phyloP scores from a whole-genome alignment of 768 basidiomycete species.

The Suillus alpinus region DNA sequence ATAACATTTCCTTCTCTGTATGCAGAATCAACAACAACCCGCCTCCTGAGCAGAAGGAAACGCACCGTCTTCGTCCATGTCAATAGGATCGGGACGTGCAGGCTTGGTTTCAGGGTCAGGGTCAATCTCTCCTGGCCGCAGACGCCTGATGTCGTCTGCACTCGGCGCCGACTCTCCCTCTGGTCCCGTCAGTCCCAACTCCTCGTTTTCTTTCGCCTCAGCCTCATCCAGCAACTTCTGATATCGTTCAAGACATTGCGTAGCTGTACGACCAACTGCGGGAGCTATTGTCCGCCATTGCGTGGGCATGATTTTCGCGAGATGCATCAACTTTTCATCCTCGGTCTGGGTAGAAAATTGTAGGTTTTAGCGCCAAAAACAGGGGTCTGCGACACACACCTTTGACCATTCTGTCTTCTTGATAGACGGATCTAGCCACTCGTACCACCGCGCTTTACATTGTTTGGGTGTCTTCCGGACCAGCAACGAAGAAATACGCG shows the following conservation, averaged over 20 bases:
- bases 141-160: slow-evolving; percentile 86
- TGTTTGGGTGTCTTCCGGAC: slow-evolving; percentile 99
- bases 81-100: slow-evolving; percentile 96
- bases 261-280: slow-evolving; percentile 96
- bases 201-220: slow-evolving; percentile 94
- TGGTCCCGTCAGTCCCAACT: slow-evolving; percentile 86
- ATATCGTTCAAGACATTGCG: slow-evolving; percentile 96
- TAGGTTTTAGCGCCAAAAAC: neutral
- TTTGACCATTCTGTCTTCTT: slow-evolving; percentile 99
- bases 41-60: slow-evolving; percentile 5
- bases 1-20: slow-evolving; percentile 98
- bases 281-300: slow-evolving; percentile 99
- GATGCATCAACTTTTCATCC: slow-evolving; percentile 96
- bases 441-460: slow-evolving; percentile 99
- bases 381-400: slow-evolving; percentile 38
- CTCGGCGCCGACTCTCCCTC: slow-evolving; percentile 76
- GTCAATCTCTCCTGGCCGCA: slow-evolving; percentile 96
- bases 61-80: slow-evolving; percentile 99
- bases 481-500: slow-evolving; percentile 94
- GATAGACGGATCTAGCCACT: slow-evolving; percentile 99
- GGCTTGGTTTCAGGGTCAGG: slow-evolving; percentile 99
- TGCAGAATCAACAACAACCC: slow-evolving; percentile 7
- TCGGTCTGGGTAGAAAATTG: slow-evolving; percentile 60
- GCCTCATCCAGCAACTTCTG: slow-evolving; percentile 98
- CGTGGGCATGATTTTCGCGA: slow-evolving; percentile 98